These are phyloP conservation scores for Lunasporangiospora selenospora DNA, from an alignment of 192 early-diverging fungal species.

Conservation along the genomic window DNA sequence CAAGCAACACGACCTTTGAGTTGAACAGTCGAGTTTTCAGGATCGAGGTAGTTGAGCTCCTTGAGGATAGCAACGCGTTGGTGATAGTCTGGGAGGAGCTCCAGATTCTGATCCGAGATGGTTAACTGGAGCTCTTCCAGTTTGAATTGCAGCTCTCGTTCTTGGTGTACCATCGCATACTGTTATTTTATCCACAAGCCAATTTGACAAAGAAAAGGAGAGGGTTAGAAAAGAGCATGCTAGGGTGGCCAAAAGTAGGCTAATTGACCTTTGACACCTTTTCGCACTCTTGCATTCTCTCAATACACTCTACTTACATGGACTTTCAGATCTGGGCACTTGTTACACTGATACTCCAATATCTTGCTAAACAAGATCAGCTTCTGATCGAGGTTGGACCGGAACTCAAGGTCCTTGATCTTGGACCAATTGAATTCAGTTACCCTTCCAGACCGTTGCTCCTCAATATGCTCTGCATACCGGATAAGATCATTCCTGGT, in stretches of 20 bases:
- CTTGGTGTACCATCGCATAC: conserved; percentile 59
- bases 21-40: conserved; percentile 81
- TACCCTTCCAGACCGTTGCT: conserved; percentile 9
- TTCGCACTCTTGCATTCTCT: too few relatives aligned
- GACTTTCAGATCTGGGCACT: conserved; percentile 77
- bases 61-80: conserved; percentile 88
- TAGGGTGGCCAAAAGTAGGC: too few relatives aligned
- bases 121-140: conserved; percentile 77
- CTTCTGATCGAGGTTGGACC: conserved; percentile 73
- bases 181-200: too few relatives aligned
- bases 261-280: too few relatives aligned
- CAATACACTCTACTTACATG: conserved; percentile 83
- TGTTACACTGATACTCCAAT: conserved; percentile 67
- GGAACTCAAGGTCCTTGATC: conserved; percentile 89
- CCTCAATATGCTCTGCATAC: conserved; percentile 40
- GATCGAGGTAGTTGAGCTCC: conserved; percentile 79
- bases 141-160: conserved; percentile 69
- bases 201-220: neutral
- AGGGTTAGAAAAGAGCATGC: neutral
- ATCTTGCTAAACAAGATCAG: conserved; percentile 55
- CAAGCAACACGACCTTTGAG: conserved; percentile 97
- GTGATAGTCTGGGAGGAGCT: conserved; percentile 92
- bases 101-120: conserved; percentile 92
- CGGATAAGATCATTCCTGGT: conserved; percentile 14
- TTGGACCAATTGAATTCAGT: conserved; percentile 86